Conservation (phyloP, 2,329 filamentous ascomycete species). For the Cladophialophora yegresii region DNA sequence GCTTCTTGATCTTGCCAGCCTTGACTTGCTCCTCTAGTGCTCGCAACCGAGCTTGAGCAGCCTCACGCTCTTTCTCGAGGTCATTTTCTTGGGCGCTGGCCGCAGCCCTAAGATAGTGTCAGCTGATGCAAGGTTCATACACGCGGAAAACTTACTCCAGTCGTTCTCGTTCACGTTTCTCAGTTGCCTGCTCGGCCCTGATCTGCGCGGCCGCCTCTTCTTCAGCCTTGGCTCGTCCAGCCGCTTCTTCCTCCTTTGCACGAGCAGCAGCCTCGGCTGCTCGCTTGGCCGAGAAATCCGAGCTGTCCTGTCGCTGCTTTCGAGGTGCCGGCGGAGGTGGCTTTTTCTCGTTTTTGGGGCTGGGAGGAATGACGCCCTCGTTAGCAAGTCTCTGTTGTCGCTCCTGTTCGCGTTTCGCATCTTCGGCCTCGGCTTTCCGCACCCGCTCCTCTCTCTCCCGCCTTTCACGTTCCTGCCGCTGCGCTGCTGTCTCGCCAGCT, state of each 20-base stretch:
- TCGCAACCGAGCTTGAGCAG: slow-evolving; percentile 77
- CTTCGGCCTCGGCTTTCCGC: slow-evolving; percentile 89
- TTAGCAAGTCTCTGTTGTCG: slow-evolving; percentile 79
- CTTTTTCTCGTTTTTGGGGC: slow-evolving; percentile 56
- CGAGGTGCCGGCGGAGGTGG: slow-evolving; percentile 76
- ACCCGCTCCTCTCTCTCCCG: slow-evolving; percentile 84
- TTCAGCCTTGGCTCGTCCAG: slow-evolving; percentile 61
- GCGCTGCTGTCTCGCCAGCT: slow-evolving; percentile 74
- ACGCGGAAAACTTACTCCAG: slow-evolving; percentile 71
- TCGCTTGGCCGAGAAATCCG: slow-evolving; percentile 59
- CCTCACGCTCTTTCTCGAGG: slow-evolving; percentile 75
- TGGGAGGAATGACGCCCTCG: slow-evolving; percentile 64
- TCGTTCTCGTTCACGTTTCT: slow-evolving; percentile 63
- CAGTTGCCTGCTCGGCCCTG: slow-evolving; percentile 62
- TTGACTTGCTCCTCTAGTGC: slow-evolving; percentile 92
- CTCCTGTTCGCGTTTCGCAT: slow-evolving; percentile 83
- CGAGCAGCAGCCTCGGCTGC: slow-evolving; percentile 55
- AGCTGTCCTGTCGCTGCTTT: slow-evolving; percentile 62
- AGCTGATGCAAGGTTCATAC: slow-evolving; percentile 36
- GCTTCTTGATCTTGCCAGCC: slow-evolving; percentile 91
- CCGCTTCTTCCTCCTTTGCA: slow-evolving; percentile 65
- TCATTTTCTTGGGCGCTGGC: slow-evolving; percentile 77
- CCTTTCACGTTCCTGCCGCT: slow-evolving; percentile 84
- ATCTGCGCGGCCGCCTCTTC: slow-evolving; percentile 67
- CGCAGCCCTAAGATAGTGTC: slow-evolving; percentile 60